Percentiles rank a stretch among this genome's conserved stretches.
Evolutionary conservation across 495 filamentous ascomycete species (phyloP).

Genomic region (Talaromyces nanjingensis): DNA sequence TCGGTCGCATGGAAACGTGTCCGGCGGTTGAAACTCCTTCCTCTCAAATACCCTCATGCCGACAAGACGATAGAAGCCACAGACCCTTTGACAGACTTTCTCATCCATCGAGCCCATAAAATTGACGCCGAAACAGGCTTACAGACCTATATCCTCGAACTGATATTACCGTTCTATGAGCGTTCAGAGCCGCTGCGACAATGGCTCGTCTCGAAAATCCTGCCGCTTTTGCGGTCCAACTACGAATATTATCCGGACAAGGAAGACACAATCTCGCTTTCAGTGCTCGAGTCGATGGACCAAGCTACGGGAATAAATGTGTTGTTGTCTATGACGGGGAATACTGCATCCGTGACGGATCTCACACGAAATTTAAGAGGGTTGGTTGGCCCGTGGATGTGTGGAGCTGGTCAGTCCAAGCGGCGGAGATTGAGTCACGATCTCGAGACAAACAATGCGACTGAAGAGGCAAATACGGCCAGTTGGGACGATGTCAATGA

Average conservation of each 20-base stretch:
- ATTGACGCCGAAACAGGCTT: slow-evolving; percentile 77
- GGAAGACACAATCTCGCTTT: slow-evolving; percentile 49
- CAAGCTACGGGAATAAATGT: slow-evolving; percentile 56
- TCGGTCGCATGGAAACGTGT: slow-evolving; percentile 61
- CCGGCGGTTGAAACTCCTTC: slow-evolving; percentile 61
- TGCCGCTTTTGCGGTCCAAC: slow-evolving; percentile 74
- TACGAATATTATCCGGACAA: slow-evolving; percentile 73
- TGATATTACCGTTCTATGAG: slow-evolving; percentile 69
- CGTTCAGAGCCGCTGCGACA: slow-evolving; percentile 57
- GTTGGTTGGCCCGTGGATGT: slow-evolving; percentile 76
- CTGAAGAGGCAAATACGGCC: slow-evolving; percentile 15
- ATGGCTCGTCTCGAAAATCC: slow-evolving; percentile 70
- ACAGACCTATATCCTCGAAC: slow-evolving; percentile 60
- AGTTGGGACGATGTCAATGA: slow-evolving; percentile 77
- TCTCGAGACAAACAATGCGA: slow-evolving; percentile 12
- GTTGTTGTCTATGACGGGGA: slow-evolving; percentile 58
- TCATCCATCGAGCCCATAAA: slow-evolving; percentile 66
- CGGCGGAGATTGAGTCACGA: slow-evolving; percentile 12
- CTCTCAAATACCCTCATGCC: slow-evolving; percentile 45
- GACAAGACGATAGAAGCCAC: slow-evolving; percentile 33
- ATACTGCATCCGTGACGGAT: slow-evolving; percentile 32
- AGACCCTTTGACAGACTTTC: slow-evolving; percentile 60
- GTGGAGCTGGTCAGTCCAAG: slow-evolving; percentile 59
- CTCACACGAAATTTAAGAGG: slow-evolving; percentile 67
- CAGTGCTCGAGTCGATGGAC: slow-evolving; percentile 49